phyloP scores from a whole-genome alignment of 257 asterid genomes.

The Penstemon eatonii region DNA sequence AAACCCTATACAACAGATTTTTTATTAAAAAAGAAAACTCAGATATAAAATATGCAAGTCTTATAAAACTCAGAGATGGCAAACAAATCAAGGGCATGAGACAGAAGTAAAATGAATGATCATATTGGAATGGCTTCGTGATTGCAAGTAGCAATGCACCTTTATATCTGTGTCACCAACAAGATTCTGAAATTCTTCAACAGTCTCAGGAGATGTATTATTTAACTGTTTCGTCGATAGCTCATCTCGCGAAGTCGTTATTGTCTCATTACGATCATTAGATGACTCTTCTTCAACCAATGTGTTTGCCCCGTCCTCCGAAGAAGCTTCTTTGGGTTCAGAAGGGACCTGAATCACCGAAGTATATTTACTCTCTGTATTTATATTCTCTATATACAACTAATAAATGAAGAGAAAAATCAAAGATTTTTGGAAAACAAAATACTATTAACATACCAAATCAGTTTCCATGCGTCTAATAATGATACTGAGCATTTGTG shows the following conservation, averaged over 20 bases:
- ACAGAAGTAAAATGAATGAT: slow-evolving; percentile 22
- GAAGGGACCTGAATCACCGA: slow-evolving; percentile 53
- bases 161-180: slow-evolving; percentile 90
- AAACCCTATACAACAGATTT: slow-evolving; percentile 62
- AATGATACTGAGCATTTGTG: slow-evolving; percentile 90
- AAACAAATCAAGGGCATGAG: slow-evolving; percentile 21
- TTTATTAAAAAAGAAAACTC: slow-evolving; percentile 24
- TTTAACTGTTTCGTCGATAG: slow-evolving; percentile 44
- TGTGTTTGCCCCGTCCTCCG: slow-evolving; percentile 46
- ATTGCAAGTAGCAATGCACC: slow-evolving; percentile 43
- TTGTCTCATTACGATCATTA: slow-evolving; percentile 56
- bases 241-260: slow-evolving; percentile 47
- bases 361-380: slow-evolving; percentile 21
- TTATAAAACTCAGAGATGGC: slow-evolving; percentile 24
- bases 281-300: slow-evolving; percentile 53
- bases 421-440: slow-evolving; percentile 22
- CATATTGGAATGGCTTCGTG: slow-evolving; percentile 8
- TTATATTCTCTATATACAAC: slow-evolving; percentile 22
- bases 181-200: slow-evolving; percentile 78
- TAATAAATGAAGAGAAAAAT: slow-evolving; percentile 27
- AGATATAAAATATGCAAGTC: slow-evolving; percentile 22
- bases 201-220: slow-evolving; percentile 58
- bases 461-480: slow-evolving; percentile 89
- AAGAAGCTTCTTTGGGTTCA: slow-evolving; percentile 43
- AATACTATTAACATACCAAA: slow-evolving; percentile 49